A percentile compares a stretch with the other conserved stretches of the same genome.
Conservation (phyloP, 2,329 filamentous ascomycete species). For the Paraphaeosphaeria sporulosa region DNA sequence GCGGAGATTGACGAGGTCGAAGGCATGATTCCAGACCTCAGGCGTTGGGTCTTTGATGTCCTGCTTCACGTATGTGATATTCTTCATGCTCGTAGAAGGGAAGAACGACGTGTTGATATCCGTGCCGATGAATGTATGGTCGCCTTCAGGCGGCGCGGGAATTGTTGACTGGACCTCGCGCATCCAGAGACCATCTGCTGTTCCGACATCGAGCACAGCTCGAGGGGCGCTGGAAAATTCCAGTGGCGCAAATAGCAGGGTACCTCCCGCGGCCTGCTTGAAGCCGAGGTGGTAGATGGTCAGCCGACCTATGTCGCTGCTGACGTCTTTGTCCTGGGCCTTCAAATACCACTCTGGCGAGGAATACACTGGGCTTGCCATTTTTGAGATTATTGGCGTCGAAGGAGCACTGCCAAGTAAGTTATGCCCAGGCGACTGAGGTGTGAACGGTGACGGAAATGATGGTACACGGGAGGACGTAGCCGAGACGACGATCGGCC, state of each 20-base stretch:
- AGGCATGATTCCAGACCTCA: conserved; percentile 11
- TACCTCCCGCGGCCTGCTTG: conserved; percentile 18
- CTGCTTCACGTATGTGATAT: conserved; percentile 17
- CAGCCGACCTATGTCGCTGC: conserved; percentile 19
- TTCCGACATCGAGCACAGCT: conserved; percentile 17
- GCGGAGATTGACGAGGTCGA: conserved; percentile 20
- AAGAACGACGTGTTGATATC: conserved; percentile 20
- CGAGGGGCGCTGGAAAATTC: conserved; percentile 19
- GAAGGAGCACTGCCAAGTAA: neutral
- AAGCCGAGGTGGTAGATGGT: conserved; percentile 21
- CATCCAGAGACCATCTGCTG: conserved; percentile 23
- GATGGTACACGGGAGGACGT: neutral
- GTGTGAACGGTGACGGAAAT: neutral
- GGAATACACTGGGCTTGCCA: conserved; percentile 5
- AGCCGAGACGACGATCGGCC: neutral
- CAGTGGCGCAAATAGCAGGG: conserved; percentile 17
- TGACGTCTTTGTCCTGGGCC: conserved; percentile 17
- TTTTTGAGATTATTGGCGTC: neutral
- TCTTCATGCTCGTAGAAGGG: conserved; percentile 1
- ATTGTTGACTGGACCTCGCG: conserved; percentile 18
- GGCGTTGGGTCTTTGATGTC: conserved; percentile 16
- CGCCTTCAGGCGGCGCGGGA: conserved; percentile 13
- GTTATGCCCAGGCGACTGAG: neutral
- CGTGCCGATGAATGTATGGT: conserved; percentile 17
- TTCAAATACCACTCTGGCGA: conserved; percentile 19